A percentile compares a stretch with the other conserved stretches of the same genome.
Evolutionary conservation across 2,329 filamentous ascomycete species (phyloP).

Genomic region (Hypocrella siamensis): DNA sequence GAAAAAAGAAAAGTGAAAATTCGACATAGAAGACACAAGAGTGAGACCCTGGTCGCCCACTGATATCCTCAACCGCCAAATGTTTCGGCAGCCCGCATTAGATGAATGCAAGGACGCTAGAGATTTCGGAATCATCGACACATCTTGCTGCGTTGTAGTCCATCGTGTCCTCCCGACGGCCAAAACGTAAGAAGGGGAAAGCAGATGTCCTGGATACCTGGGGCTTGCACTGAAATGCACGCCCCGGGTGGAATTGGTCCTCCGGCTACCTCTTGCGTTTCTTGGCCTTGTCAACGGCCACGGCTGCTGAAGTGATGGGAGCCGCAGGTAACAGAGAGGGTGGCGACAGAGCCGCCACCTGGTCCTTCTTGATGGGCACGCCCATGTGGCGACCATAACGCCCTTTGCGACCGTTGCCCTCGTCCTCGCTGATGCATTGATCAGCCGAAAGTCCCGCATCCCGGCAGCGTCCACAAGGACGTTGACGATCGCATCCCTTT

Average conservation of each 20-base stretch:
- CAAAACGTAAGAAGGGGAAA: too few relatives aligned
- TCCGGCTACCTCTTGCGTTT: constrained; percentile 42
- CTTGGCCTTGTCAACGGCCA: constrained; percentile 38
- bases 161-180: too few relatives aligned
- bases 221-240: too few relatives aligned
- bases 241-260: too few relatives aligned
- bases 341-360: constrained; percentile 23
- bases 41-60: too few relatives aligned
- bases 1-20: background rate
- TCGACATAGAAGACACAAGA: too few relatives aligned
- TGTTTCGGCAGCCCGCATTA: too few relatives aligned
- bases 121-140: too few relatives aligned
- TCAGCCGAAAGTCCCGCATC: constrained; percentile 89
- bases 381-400: constrained; percentile 67
- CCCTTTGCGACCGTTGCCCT: constrained; percentile 92
- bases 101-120: too few relatives aligned
- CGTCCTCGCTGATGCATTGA: constrained; percentile 92
- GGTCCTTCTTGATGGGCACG: constrained; percentile 45
- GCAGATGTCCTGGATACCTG: too few relatives aligned
- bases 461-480: constrained; percentile 87
- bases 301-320: constrained; percentile 22
- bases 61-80: too few relatives aligned
- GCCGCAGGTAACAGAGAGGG: constrained; percentile 26
- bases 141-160: too few relatives aligned
- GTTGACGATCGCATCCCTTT: constrained; percentile 94